Conservation (phyloP, 2,329 filamentous ascomycete species). For the Ophiostoma piceae region DNA sequence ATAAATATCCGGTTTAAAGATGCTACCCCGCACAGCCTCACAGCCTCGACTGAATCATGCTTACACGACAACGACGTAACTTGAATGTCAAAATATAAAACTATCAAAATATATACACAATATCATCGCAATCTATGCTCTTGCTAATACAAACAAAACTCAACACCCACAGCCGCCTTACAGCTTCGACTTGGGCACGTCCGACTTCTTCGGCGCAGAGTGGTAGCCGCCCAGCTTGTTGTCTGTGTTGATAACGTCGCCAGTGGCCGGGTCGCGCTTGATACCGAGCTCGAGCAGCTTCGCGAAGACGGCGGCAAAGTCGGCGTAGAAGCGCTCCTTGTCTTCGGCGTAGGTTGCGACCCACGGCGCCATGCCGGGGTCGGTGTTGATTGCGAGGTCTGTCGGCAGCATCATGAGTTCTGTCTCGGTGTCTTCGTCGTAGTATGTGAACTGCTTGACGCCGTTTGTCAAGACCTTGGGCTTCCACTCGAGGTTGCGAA, state of each 20-base stretch:
- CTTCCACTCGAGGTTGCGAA: conserved; percentile 14
- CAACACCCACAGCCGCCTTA: neutral
- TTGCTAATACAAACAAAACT: too few species aligned
- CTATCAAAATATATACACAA: neutral
- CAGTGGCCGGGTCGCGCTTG: conserved; percentile 33
- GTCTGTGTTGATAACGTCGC: conserved; percentile 11
- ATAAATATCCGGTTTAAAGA: neutral
- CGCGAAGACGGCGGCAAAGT: conserved; percentile 71
- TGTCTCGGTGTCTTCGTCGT: conserved; percentile 70
- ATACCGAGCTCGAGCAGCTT: conserved; percentile 93
- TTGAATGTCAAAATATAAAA: neutral
- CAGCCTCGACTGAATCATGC: neutral
- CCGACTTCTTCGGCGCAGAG: conserved; percentile 15
- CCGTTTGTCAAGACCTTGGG: conserved; percentile 72
- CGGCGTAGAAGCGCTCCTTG: conserved; percentile 85
- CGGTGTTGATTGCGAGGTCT: conserved; percentile 79
- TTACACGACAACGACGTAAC: neutral
- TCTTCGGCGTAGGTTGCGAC: conserved; percentile 89
- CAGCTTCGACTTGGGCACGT: conserved; percentile 15
- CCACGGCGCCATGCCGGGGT: conserved; percentile 75
- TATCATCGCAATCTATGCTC: conserved; percentile 8
- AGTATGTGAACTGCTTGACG: conserved; percentile 61
- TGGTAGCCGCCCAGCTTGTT: conserved; percentile 13
- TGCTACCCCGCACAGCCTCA: neutral
- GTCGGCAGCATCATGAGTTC: conserved; percentile 98